phyloP scores from a whole-genome alignment of 148 eudicot species.

The Chenopodium album region DNA sequence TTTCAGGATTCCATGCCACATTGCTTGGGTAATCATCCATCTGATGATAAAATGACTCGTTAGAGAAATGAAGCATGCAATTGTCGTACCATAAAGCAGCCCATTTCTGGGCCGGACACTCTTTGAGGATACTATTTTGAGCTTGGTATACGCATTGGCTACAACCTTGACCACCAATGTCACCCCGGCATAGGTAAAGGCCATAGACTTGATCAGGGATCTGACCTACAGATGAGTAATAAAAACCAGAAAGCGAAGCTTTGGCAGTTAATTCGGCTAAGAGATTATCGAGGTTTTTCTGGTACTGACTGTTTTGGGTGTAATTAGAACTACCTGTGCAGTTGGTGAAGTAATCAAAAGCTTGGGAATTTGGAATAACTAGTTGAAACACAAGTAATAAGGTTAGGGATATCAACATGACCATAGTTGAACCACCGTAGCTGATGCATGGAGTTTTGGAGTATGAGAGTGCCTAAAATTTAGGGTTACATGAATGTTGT shows the following conservation, averaged over 20 bases:
- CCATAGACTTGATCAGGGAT: conserved; percentile 9
- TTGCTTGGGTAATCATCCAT: not conserved
- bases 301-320: conserved; percentile 15
- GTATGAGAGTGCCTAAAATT: no score
- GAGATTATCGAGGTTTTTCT: conserved; percentile 9
- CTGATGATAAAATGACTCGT: not conserved
- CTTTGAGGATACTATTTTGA: not conserved
- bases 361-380: not conserved
- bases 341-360: conserved; percentile 14
- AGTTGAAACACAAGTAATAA: not conserved
- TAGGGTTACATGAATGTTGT: no score
- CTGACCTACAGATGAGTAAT: conserved; percentile 15
- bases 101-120: conserved; percentile 3
- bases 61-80: conserved; percentile 26
- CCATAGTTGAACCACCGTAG: not conserved
- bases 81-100: conserved; percentile 19
- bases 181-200: conserved; percentile 24
- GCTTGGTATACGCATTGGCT: conserved; percentile 18
- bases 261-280: conserved; percentile 6
- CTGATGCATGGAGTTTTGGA: not conserved
- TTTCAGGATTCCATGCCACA: conserved; percentile 1
- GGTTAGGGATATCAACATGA: not conserved
- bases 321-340: conserved; percentile 15
- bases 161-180: not conserved
- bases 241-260: conserved; percentile 13